Evolutionary conservation across 1,284 basidiomycete genomes (phyloP).

Genomic region (Tilletia indica): DNA sequence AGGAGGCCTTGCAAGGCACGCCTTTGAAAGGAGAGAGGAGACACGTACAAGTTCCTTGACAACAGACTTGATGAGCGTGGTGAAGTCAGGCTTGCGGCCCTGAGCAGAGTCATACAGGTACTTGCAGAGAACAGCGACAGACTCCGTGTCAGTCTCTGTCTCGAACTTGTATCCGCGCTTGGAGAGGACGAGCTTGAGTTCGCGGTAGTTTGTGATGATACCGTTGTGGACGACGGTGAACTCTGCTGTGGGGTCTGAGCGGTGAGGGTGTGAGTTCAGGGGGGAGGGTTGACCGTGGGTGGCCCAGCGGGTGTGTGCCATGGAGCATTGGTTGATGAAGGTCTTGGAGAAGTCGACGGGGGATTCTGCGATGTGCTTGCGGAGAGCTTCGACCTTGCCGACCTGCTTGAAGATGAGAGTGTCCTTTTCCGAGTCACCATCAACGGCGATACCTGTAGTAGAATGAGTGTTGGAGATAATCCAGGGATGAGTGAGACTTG

Average conservation of each 20-base stretch:
- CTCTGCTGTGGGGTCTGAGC: conserved; percentile 75
- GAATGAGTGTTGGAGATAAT: no score
- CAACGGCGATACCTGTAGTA: conserved; percentile 75
- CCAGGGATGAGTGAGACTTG: no score
- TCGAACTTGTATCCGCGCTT: conserved; percentile 94
- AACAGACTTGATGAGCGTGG: conserved; percentile 87
- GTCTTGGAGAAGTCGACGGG: conserved; percentile 76
- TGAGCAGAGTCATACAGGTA: conserved; percentile 94
- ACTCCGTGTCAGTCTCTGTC: conserved; percentile 97
- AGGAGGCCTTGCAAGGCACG: no score
- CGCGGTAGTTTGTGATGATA: conserved; percentile 92
- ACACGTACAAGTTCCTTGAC: conserved; percentile 76
- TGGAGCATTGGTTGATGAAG: conserved; percentile 85
- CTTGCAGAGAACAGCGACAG: conserved; percentile 91
- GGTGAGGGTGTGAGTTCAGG: conserved; percentile 92
- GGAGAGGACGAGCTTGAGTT: conserved; percentile 87
- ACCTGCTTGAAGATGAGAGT: conserved; percentile 95
- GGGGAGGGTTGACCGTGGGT: conserved; percentile 86
- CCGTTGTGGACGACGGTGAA: conserved; percentile 98
- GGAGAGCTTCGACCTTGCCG: conserved; percentile 91
- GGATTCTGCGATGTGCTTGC: conserved; percentile 82
- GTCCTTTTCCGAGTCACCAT: conserved; percentile 78
- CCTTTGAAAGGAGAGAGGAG: no score
- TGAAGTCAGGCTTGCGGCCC: conserved; percentile 84
- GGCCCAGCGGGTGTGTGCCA: conserved; percentile 99